These are phyloP conservation scores for Poronia punctata DNA, from an alignment of 495 filamentous ascomycete species.

Conservation along the genomic window DNA sequence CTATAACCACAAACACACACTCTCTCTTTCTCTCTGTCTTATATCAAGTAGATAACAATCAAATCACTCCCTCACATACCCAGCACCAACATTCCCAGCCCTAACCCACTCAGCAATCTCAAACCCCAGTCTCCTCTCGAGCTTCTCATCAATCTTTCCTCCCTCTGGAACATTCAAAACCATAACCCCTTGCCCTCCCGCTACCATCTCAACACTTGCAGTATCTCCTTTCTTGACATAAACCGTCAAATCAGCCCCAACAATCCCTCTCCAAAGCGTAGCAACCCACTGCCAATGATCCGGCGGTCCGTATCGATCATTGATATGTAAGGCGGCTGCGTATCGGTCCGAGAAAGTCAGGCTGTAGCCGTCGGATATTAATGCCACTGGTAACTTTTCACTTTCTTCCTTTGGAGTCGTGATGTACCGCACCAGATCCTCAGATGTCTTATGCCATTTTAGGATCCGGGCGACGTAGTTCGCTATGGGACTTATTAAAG, in stretches of 20 bases:
- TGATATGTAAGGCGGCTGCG: constrained; percentile 62
- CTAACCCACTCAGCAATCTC: constrained; percentile 78
- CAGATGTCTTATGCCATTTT: constrained; percentile 63
- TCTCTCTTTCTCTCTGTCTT: background rate
- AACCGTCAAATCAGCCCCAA: constrained; percentile 82
- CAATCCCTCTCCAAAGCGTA: constrained; percentile 81
- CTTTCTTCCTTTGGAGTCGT: too few species aligned
- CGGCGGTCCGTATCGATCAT: constrained; percentile 67
- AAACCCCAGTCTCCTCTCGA: constrained; percentile 65
- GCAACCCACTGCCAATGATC: constrained; percentile 99
- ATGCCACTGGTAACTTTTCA: constrained; percentile 57
- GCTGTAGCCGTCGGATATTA: constrained; percentile 64
- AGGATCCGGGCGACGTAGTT: constrained; percentile 65
- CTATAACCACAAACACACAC: constrained; percentile 2
- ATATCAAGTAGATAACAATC: background rate
- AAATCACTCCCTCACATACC: constrained; percentile 6
- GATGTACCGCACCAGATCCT: constrained; percentile 59
- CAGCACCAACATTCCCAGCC: constrained; percentile 26
- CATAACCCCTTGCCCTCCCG: constrained; percentile 37
- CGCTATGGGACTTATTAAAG: constrained; percentile 38
- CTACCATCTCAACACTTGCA: constrained; percentile 46
- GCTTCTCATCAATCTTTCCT: constrained; percentile 54
- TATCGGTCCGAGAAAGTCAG: constrained; percentile 70
- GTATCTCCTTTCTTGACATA: constrained; percentile 44
- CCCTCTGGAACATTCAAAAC: constrained; percentile 29